phyloP scores from a whole-genome alignment of 768 basidiomycete genomes.

The Leccinum olivaceopallidum region DNA sequence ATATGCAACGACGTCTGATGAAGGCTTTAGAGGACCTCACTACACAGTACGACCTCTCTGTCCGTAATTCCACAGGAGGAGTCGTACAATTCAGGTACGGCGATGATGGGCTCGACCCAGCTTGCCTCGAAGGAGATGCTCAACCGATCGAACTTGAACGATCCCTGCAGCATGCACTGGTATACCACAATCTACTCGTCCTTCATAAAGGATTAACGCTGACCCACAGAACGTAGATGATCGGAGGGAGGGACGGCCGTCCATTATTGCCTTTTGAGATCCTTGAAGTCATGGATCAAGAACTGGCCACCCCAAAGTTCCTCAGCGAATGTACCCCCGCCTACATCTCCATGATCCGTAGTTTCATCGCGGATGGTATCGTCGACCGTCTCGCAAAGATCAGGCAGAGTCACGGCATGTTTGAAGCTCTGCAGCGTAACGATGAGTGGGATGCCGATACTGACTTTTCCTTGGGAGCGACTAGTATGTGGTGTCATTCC shows the following conservation, averaged over 20 bases:
- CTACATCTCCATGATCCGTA: conserved; percentile 66
- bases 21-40: conserved; percentile 98
- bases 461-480: conserved; percentile 74
- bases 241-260: conserved; percentile 56
- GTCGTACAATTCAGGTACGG: conserved; percentile 98
- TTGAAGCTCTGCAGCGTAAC: conserved; percentile 71
- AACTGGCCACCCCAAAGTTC: conserved; percentile 59
- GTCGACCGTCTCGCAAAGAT: conserved; percentile 64
- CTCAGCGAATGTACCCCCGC: conserved; percentile 68
- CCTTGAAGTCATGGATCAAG: conserved; percentile 64
- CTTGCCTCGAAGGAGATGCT: conserved; percentile 93
- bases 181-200: conserved; percentile 33
- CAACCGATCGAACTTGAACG: conserved; percentile 89
- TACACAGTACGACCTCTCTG: conserved; percentile 93
- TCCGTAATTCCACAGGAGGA: conserved; percentile 91
- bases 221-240: conserved; percentile 47
- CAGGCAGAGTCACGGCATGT: conserved; percentile 77
- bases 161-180: conserved; percentile 83
- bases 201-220: conserved; percentile 4
- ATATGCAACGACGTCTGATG: conserved; percentile 99
- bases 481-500: conserved; percentile 45
- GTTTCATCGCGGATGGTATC: conserved; percentile 70
- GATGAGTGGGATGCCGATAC: conserved; percentile 78
- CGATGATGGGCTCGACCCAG: conserved; percentile 96
- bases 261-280: conserved; percentile 88